A percentile compares a stretch with the other conserved stretches of the same genome.
Conservation (phyloP, 2,329 filamentous ascomycete genomes). For the Raffaelea deltoideospora region DNA sequence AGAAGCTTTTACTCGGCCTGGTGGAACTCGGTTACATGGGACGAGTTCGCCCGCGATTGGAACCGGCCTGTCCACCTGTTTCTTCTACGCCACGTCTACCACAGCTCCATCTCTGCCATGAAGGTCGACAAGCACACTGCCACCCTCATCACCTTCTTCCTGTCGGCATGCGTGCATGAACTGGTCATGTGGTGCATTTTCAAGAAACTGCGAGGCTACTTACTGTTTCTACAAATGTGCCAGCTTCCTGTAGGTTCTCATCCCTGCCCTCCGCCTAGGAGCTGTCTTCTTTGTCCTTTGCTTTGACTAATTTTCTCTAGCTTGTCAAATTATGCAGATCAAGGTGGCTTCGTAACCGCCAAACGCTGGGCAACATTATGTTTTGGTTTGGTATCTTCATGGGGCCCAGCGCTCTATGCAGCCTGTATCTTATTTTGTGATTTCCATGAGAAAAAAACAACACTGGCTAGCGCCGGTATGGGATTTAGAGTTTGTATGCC, state of each 20-base stretch:
- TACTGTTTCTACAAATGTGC: conserved; percentile 58
- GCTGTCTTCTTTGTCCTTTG: no score
- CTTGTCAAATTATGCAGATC: conserved; percentile 53
- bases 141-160: conserved; percentile 60
- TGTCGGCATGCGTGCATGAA: conserved; percentile 59
- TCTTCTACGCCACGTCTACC: conserved; percentile 63
- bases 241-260: conserved; percentile 44
- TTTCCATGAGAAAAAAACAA: no score
- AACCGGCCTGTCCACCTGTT: conserved; percentile 66
- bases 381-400: conserved; percentile 73
- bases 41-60: conserved; percentile 70
- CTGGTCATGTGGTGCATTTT: conserved; percentile 71
- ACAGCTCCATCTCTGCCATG: conserved; percentile 59
- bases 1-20: conserved; percentile 54
- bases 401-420: conserved; percentile 53
- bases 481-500: no score
- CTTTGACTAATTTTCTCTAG: conserved; percentile 13
- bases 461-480: no score
- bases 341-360: conserved; percentile 44
- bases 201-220: conserved; percentile 59
- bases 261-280: neutral
- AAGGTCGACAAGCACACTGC: conserved; percentile 55
- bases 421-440: conserved; percentile 42
- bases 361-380: conserved; percentile 54
- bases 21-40: conserved; percentile 52